These are phyloP conservation scores for Calonectria pseudoreteaudii DNA, from an alignment of 2,329 filamentous ascomycete species.

Conservation along the genomic window DNA sequence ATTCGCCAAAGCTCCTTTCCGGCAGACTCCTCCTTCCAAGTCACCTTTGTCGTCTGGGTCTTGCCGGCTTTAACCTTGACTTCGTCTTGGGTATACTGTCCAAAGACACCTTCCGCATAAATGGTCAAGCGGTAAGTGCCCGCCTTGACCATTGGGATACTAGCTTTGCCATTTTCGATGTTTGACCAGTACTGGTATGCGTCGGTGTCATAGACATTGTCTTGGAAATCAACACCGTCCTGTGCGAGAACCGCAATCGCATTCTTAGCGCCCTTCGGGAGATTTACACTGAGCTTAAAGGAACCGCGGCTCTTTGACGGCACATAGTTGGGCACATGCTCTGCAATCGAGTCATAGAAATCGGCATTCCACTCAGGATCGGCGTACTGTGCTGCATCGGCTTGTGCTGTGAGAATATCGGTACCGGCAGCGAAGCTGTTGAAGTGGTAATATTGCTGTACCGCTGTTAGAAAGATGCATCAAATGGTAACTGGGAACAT, in stretches of 20 bases:
- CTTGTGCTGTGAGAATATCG: conserved; percentile 59
- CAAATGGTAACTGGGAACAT: conserved; percentile 1
- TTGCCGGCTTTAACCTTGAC: conserved; percentile 54
- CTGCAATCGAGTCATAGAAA: conserved; percentile 73
- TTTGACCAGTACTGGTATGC: conserved; percentile 74
- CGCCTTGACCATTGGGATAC: conserved; percentile 66
- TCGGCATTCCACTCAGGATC: conserved; percentile 65
- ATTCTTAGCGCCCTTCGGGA: conserved; percentile 63
- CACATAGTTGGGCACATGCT: conserved; percentile 69
- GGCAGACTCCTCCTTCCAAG: conserved; percentile 66
- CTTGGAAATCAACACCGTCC: conserved; percentile 48
- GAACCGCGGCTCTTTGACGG: conserved; percentile 63
- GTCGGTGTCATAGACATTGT: conserved; percentile 61
- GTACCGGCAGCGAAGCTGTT: conserved; percentile 63
- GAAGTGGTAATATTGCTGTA: conserved; percentile 69
- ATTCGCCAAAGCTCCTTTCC: conserved; percentile 73
- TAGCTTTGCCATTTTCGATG: conserved; percentile 61
- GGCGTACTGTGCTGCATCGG: conserved; percentile 65
- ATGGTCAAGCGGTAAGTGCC: conserved; percentile 72
- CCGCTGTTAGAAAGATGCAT: conserved; percentile 4
- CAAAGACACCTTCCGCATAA: conserved; percentile 72
- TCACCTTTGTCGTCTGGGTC: conserved; percentile 50
- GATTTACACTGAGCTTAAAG: conserved; percentile 61
- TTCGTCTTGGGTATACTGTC: conserved; percentile 67
- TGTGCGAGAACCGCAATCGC: conserved; percentile 65